Percentiles rank a stretch among this genome's conserved stretches.
phyloP scores from a whole-genome alignment of 1,284 basidiomycete species.

The Heliocybe sulcata region DNA sequence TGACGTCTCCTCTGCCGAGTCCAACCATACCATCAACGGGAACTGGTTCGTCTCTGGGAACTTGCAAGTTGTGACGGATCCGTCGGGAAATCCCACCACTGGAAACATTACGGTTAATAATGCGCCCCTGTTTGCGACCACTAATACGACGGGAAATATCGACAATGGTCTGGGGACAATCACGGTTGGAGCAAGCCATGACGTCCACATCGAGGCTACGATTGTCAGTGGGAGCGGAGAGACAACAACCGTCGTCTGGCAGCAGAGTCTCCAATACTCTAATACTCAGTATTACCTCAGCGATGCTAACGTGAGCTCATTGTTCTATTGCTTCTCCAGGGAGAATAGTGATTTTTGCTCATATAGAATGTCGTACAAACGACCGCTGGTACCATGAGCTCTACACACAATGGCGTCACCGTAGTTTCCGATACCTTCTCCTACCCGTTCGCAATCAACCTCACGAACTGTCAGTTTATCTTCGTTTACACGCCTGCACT shows the following conservation, averaged over 20 bases:
- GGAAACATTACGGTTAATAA: constrained; percentile 56
- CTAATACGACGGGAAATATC: constrained; percentile 38
- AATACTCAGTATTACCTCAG: constrained; percentile 50
- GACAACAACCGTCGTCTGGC: constrained; percentile 42
- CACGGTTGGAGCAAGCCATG: constrained; percentile 43
- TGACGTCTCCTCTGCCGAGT: constrained; percentile 67
- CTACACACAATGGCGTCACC: constrained; percentile 52
- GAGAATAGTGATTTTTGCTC: constrained; percentile 45
- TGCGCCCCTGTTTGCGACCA: constrained; percentile 46
- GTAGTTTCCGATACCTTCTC: constrained; percentile 52
- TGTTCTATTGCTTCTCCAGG: constrained; percentile 50
- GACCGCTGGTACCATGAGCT: constrained; percentile 44
- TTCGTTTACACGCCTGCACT: constrained; percentile 36
- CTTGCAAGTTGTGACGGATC: constrained; percentile 62
- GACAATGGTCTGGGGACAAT: constrained; percentile 40
- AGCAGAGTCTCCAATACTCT: constrained; percentile 42
- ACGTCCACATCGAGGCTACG: constrained; percentile 46
- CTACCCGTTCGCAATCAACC: constrained; percentile 59
- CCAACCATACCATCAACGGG: constrained; percentile 53
- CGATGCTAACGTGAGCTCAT: constrained; percentile 40
- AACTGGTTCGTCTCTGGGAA: constrained; percentile 77
- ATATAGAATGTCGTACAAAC: constrained; percentile 54
- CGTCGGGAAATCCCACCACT: constrained; percentile 54
- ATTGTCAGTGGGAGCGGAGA: constrained; percentile 52
- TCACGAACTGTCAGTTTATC: constrained; percentile 37